Conservation (phyloP, 140 eudicot genomes). For the Bidens hawaiensis region DNA sequence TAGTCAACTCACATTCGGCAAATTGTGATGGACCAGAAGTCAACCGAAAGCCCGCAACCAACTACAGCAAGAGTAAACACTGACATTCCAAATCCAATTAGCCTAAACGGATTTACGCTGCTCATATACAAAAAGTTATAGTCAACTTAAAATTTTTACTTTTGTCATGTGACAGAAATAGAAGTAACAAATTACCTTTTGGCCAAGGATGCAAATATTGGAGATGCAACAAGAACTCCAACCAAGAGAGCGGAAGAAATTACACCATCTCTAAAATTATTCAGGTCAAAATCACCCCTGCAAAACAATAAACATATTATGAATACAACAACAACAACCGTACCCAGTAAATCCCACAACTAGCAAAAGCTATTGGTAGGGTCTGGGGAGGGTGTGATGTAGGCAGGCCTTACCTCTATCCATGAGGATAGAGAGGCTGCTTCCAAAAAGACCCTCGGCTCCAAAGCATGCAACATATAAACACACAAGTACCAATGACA, state of each 20-base stretch:
- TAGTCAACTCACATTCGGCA: conserved; percentile 69
- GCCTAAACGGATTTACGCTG: conserved; percentile 88
- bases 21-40: conserved; percentile 79
- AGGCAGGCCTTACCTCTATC: too few species aligned
- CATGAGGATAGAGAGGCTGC: too few species aligned
- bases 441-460: too few species aligned
- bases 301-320: conserved; percentile 13
- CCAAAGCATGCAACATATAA: too few species aligned
- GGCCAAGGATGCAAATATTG: conserved; percentile 86
- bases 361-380: too few species aligned
- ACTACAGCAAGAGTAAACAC: conserved; percentile 78
- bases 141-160: too few species aligned
- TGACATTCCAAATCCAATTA: conserved; percentile 82
- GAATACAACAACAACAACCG: too few species aligned
- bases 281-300: conserved; percentile 76
- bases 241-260: conserved; percentile 96
- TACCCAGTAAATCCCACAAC: too few species aligned
- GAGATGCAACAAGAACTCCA: conserved; percentile 95
- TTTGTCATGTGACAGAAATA: not conserved
- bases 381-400: too few species aligned
- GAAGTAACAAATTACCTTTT: conserved; percentile 52
- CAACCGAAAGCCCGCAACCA: conserved; percentile 74
- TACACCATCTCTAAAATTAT: conserved; percentile 79
- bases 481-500: too few species aligned
- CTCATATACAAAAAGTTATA: conserved; percentile 23